Base-by-base conservation (phyloP, 2,329 filamentous ascomycete species). In the Aspergillus tamarii region DNA sequence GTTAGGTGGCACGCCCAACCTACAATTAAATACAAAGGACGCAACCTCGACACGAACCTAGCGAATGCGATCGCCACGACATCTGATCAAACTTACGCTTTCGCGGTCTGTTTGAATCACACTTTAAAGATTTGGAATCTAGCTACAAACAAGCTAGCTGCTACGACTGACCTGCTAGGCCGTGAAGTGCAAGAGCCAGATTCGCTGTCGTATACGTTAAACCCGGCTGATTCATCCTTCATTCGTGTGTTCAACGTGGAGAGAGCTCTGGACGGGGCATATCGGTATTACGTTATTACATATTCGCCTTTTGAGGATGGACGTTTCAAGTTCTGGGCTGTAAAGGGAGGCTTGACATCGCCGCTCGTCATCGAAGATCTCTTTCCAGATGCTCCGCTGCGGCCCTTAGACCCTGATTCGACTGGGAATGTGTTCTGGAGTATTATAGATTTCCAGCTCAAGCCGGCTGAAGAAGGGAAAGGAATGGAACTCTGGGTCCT, bases 311-410 rank as follows among this genome's bases (percentile, higher is more conserved):
- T 95, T 67, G 91, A 93, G 34, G 87, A 89, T 46, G 91, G 95
- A 41, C 90, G 94, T 74, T 98, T 99, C 84, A 98, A 97, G 77
- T 94, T 99, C 74, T 99, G 94, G 92, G 87, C 87, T 59, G 86
- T 91, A 21, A 87, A 89, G 68, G 87, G 89, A 59, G 85, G 78
- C n/a, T 85, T 69, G 84, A 90, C 70, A 67, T 80, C 69, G 68
- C 79, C 67, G 2, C 76, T 93, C 23, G 84, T 88, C 10, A 83
- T 96, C 16, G 85, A 88, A 66, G 92, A 96, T 70, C 81, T 92
- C 26, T 93, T 91, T 69, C 86, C 91, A 0, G 83, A 85, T 12
- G 74, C 81, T 9, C 82, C 84, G 14, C 82, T 95, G 36, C 84
- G 90, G 30, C 91, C 93, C 1, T 89, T 88, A 67, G 87, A 76